A percentile compares a stretch with the other conserved stretches of the same genome.
Conservation (phyloP, 805 yeast genomes). For the Schizosaccharomyces octosporus region DNA sequence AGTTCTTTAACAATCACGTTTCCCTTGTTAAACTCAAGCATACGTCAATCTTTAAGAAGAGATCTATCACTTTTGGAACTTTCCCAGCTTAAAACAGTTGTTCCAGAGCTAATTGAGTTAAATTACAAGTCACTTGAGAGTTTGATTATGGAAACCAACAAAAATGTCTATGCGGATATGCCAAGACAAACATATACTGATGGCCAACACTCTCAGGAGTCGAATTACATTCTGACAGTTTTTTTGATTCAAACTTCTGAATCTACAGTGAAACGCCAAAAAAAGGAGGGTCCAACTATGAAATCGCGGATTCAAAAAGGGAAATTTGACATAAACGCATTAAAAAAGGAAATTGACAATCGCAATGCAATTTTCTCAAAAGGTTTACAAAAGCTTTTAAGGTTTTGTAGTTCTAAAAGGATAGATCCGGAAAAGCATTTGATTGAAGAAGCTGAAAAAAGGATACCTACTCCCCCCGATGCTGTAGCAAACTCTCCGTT, state of each 20-base stretch:
- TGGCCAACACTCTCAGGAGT: neutral
- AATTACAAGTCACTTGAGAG: conserved; percentile 6
- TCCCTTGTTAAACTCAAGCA: conserved; percentile 27
- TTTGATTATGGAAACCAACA: conserved; percentile 4
- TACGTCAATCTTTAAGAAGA: conserved; percentile 22
- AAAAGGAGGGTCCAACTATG: no score
- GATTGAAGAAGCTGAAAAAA: no score
- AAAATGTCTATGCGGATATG: neutral
- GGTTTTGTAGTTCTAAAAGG: no score
- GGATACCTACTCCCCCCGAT: neutral
- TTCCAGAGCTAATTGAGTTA: conserved; percentile 5
- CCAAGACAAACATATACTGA: neutral
- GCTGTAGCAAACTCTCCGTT: no score
- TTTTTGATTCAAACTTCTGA: neutral
- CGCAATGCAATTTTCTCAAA: no score
- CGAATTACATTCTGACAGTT: neutral
- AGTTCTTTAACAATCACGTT: conserved; percentile 36
- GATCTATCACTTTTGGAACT: conserved; percentile 4
- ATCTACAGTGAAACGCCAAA: no score
- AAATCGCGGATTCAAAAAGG: no score
- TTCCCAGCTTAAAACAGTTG: conserved; percentile 5
- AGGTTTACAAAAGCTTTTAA: no score
- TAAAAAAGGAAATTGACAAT: no score
- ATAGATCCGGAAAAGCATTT: no score
- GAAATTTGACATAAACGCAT: no score